These are phyloP conservation scores for Falciphora oryzae DNA, from an alignment of 2,329 filamentous ascomycete genomes.

Conservation along the genomic window DNA sequence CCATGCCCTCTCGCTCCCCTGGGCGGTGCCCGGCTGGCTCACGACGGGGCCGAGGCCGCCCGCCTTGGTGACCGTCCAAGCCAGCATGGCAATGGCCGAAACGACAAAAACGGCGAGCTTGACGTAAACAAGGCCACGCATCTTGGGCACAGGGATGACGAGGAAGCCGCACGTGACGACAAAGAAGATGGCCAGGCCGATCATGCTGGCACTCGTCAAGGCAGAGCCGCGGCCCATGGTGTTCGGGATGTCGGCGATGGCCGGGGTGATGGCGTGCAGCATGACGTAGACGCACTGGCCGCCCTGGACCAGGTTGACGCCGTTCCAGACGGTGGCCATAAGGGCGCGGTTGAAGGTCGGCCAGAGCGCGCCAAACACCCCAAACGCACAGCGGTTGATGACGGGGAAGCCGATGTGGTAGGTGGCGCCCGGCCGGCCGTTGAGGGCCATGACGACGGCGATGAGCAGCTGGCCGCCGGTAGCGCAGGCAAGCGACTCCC, in stretches of 20 bases:
- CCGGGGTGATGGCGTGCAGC: slow-evolving; percentile 35
- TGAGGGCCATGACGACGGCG: slow-evolving; percentile 34
- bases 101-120: slow-evolving; percentile 13
- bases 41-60: slow-evolving; percentile 18
- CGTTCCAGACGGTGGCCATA: slow-evolving; percentile 22
- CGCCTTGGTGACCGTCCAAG: slow-evolving; percentile 11
- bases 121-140: slow-evolving; percentile 13
- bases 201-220: slow-evolving; percentile 12
- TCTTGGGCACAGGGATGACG: slow-evolving; percentile 13
- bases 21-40: slow-evolving; percentile 22
- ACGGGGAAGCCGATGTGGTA: slow-evolving; percentile 39
- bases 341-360: slow-evolving; percentile 34
- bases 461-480: slow-evolving; percentile 36
- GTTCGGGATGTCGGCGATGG: slow-evolving; percentile 32
- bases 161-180: slow-evolving; percentile 22
- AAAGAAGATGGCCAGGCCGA: slow-evolving; percentile 10
- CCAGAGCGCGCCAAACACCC: slow-evolving; percentile 38
- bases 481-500: slow-evolving; percentile 38
- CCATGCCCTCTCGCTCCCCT: slow-evolving; percentile 29
- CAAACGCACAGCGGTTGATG: slow-evolving; percentile 35
- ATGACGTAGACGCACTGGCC: slow-evolving; percentile 26
- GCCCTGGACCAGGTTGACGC: slow-evolving; percentile 24
- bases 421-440: slow-evolving; percentile 35
- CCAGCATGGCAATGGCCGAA: slow-evolving; percentile 13
- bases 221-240: slow-evolving; percentile 13